Evolutionary conservation across 495 filamentous ascomycete genomes (phyloP), one percentile per base, ranked within the genome.

Genomic region (Letharia columbiana): DNA sequence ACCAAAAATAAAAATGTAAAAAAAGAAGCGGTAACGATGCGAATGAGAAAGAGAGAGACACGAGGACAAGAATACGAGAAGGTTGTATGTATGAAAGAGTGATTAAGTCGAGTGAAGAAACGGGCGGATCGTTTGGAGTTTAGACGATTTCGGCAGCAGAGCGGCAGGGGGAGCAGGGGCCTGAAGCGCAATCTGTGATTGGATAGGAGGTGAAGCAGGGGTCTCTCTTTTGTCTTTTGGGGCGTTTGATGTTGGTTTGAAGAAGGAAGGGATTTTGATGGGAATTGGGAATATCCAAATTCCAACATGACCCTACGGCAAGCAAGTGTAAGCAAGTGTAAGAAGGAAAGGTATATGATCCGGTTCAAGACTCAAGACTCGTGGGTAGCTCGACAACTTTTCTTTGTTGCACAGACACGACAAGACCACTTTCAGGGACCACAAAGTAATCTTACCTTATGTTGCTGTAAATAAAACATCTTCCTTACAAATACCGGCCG

Each of bases 91-190:
- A 18, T 8, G 54, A 39, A 37, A 57, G 49, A 13, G 49, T 50
- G 20, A 15, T 47, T 28, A 5, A 8, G 31, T 18, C 0, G 11
- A 35, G 31, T 56, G 31, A 54, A 20, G 49, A 13, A 28, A 12
- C 12, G 23, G 49, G 49, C 2, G 20, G 6, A 15, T 33, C 5
- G 54, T 57, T 37, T 57, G 54, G 6, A 37, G 54, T 37, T 57
- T 57, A 57, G 54, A 8, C 54, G 33, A 57, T 57, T 57, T 37
- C 54, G 54, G 54, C 31, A 57, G 54, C 31, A 39, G 31, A 20
- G 54, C 54, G 54, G 54, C 33, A 57, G 49, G 23, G 49, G 49
- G 33, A 39, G 37, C 37, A 39, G 37, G 37, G 54, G 23, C 33
- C 17, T 57, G 37, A 15, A 4, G 54, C 54, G 54, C 54, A 37